Evolutionary conservation across 805 yeast species (phyloP), one percentile per base, ranked within the genome.

Genomic region (Kuraishia borneana): DNA sequence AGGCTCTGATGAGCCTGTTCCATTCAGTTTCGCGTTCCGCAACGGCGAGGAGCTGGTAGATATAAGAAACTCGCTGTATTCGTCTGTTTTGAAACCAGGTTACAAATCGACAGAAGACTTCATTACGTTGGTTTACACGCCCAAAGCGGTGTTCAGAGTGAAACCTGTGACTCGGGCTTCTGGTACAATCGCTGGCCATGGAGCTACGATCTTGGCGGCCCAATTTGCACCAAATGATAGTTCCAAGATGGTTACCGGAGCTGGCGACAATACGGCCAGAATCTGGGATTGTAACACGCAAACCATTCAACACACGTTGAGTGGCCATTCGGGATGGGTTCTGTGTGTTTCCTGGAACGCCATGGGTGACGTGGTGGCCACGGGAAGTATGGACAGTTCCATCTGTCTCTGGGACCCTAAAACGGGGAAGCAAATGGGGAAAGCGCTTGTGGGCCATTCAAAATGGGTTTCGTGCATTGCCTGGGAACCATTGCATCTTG

Each of bases 271-370:
- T 25, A 88, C 97, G 6, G 96, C 97, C 2, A 68, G 97, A 51
- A 72, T 89, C 32, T 92, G 98, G 98, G 96, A 88, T 58, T 83
- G 95, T 55, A 79, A 85, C 47, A 88, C 97, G 0, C 92, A 84
- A 44, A 92, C 98, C 0, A 95, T 96, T 6, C 62, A 78, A 50
- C 70, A 74, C 40, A 83, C 94, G 0, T 60, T 92, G 34, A 49
- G 65, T 4, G 97, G 97, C 1, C 98, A 92, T 50, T 62, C 73
- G 8, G 85, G 88, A 60, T 92, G 96, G 96, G 97, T 92, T 5
- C 61, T 92, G 30, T 81, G 94, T 53, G 95, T 82, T 6, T 63
- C 82, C 2, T 92, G 94, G 79, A 80, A 94, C 16, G 96, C 98
- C 3, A 83, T 84, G 54, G 97, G 95, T 18, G 76, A 76, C 41